Conservation (phyloP, 2,329 filamentous ascomycete genomes). For the Colletotrichum camelliae region DNA sequence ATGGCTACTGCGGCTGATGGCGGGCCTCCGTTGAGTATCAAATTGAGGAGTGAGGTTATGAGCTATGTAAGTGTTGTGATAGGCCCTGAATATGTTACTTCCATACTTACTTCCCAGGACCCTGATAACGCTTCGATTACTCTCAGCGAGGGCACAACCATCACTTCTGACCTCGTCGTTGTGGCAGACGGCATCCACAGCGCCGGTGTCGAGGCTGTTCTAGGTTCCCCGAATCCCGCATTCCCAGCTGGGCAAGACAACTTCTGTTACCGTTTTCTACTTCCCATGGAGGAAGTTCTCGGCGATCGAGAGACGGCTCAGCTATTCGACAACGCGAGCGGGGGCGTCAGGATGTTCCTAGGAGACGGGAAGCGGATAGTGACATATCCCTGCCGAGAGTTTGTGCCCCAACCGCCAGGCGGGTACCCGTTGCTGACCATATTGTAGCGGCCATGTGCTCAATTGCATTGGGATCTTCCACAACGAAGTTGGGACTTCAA, state of each 20-base stretch:
- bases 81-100: not conserved
- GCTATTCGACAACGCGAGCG: conserved; percentile 23
- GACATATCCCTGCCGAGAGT: conserved; percentile 38
- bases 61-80: conserved; percentile 28
- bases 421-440: not conserved
- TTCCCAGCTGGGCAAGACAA: conserved; percentile 33
- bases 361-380: conserved; percentile 30
- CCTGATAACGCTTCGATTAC: conserved; percentile 29
- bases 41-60: conserved; percentile 28
- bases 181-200: conserved; percentile 51
- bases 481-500: conserved; percentile 23
- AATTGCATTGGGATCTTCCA: conserved; percentile 40
- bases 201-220: conserved; percentile 30
- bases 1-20: conserved; percentile 35
- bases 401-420: not conserved
- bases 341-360: conserved; percentile 6
- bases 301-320: conserved; percentile 28
- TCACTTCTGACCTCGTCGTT: conserved; percentile 44
- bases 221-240: conserved; percentile 32
- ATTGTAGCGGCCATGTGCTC: conserved; percentile 31
- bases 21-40: conserved; percentile 28
- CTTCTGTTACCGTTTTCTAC: conserved; percentile 41
- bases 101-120: conserved; percentile 19
- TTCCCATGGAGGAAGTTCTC: conserved; percentile 34
- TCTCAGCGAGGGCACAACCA: conserved; percentile 30